Evolutionary conservation across 345 rosid genomes (phyloP), one percentile per base, ranked within the genome.

Genomic region (Sisymbrium irio): DNA sequence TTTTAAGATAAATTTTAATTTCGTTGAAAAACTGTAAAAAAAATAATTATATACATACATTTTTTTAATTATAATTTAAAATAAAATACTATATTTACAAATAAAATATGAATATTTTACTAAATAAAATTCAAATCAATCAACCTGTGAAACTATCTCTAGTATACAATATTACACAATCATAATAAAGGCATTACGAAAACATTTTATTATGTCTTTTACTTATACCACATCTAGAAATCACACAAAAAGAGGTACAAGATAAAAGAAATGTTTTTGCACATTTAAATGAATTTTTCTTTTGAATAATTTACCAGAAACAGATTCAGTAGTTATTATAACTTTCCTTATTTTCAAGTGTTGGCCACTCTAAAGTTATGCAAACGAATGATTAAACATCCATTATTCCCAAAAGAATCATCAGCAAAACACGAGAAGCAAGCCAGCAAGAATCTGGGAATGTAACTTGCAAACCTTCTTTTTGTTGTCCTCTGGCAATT

Each of bases 321-420:
- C 25, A 27, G 27, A 37, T 20, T 58, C 65, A 9, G 35, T 0
- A 33, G 13, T 39, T 28, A 47, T 10, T 7, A 28, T 27, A 22
- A 46, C 32, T 32, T 74, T 45, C 27, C 49, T 74, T 66, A 59
- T 67, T 75, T 47, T 9, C 3, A 39, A 46, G 45, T 14, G 73
- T 19, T 59, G 6, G 44, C 78, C 67, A 66, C 53, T n/a, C 19
- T 4, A 13, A 65, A 27, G 61, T 56, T 47, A 19, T 18, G 45
- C 35, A 75, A 59, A 65, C 22, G 22, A 74, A 59, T 49, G 9
- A 45, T 65, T 17, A 30, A 65, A 65, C 15, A 35, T 56, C 40
- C 45, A 65, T 44, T 74, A 37, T 6, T 28, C 51, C 3, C 44
- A 58, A 57, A 54, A 59, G 60, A 59, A 74, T 60, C 47, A 50